Conservation (phyloP, 495 filamentous ascomycete species). For the Jackrogersella multiformis region DNA sequence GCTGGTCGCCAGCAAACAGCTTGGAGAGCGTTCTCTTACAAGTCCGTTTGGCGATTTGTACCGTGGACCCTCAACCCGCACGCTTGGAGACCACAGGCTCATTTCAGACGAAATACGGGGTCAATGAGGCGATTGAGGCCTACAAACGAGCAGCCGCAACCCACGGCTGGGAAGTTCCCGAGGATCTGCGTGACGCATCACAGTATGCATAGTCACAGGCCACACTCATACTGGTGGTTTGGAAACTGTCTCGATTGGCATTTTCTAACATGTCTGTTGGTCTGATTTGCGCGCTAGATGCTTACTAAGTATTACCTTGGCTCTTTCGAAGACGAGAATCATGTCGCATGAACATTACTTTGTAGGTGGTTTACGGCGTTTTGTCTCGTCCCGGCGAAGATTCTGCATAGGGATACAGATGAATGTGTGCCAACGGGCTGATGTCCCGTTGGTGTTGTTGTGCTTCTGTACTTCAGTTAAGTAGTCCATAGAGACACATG, state of each 20-base stretch:
- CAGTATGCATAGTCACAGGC: not conserved
- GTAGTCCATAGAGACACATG: slow-evolving; percentile 16
- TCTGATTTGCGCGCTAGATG: no score
- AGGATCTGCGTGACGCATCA: slow-evolving; percentile 45
- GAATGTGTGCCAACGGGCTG: no score
- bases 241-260: no score
- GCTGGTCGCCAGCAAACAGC: slow-evolving; percentile 77
- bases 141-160: slow-evolving; percentile 70
- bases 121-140: slow-evolving; percentile 76
- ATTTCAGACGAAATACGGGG: slow-evolving; percentile 63
- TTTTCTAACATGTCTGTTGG: no score
- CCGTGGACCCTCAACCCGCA: slow-evolving; percentile 74
- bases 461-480: no score
- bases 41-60: slow-evolving; percentile 80
- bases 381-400: no score
- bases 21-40: slow-evolving; percentile 87
- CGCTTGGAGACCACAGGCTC: slow-evolving; percentile 58
- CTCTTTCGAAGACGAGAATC: no score
- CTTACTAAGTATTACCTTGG: no score
- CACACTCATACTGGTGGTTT: not conserved
- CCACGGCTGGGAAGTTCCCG: slow-evolving; percentile 73
- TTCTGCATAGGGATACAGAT: no score
- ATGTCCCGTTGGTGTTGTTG: no score
- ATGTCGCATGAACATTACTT: no score
- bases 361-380: no score